Evolutionary conservation across 2,329 filamentous ascomycete genomes (phyloP).

Genomic region (Diplodia seriata): DNA sequence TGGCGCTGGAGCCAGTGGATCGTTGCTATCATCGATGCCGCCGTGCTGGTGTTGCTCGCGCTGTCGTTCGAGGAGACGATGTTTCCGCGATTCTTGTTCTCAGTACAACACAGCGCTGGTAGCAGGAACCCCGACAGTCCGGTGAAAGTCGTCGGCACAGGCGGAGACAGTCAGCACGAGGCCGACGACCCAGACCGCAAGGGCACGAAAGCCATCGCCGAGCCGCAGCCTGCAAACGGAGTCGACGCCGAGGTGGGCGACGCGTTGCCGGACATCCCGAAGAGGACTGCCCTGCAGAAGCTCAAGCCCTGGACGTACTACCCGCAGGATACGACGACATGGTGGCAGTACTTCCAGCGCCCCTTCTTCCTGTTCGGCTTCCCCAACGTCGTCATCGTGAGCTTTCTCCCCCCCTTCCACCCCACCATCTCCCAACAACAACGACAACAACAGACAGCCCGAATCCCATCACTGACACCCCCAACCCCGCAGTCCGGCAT

Average conservation of each 20-base stretch:
- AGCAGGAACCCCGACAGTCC: neutral
- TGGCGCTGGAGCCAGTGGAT: conserved; percentile 48
- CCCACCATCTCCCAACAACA: no score
- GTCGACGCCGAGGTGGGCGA: conserved; percentile 21
- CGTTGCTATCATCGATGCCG: conserved; percentile 41
- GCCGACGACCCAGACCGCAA: conserved; percentile 19
- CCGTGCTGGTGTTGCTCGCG: conserved; percentile 35
- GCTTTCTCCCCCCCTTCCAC: neutral
- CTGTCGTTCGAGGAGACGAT: conserved; percentile 48
- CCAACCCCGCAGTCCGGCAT: conserved; percentile 38
- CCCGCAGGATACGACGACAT: conserved; percentile 49
- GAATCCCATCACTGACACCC: neutral
- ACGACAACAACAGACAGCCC: neutral
- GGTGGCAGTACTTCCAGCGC: conserved; percentile 49
- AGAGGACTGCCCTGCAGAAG: conserved; percentile 36
- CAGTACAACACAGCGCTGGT: neutral
- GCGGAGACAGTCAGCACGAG: neutral
- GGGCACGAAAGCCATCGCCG: neutral
- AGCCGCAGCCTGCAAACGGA: neutral
- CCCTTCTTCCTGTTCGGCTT: conserved; percentile 51
- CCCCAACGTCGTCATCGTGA: conserved; percentile 49
- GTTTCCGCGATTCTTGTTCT: conserved; percentile 46
- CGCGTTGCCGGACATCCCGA: conserved; percentile 34
- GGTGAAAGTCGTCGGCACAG: no score
- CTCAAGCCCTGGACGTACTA: conserved; percentile 38